Base-by-base conservation (phyloP, 768 basidiomycete species). In the Suillus clintonianus region DNA sequence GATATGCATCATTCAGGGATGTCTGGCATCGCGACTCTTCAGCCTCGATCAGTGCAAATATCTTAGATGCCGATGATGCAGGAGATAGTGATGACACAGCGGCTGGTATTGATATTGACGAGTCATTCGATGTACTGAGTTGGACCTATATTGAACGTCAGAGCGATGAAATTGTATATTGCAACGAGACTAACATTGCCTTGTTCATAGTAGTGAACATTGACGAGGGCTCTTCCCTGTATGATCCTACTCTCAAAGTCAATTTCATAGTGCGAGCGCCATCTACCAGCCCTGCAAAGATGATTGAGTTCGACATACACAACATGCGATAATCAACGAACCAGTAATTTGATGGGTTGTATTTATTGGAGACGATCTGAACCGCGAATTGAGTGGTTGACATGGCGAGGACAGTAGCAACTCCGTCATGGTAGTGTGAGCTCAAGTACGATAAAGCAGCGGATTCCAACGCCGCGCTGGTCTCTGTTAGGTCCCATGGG, bases 201-300 rank as follows among this genome's bases (percentile, higher is more conserved):
- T 73, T 97, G 94, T 75, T 99, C 97, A 71, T 96, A 99, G 72
- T 99, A 99, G 75, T 99, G 97, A 14, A 98, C 89, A 69, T 95
- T 92, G 50, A 92, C 85, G 9, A 89, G 80, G 17, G 97, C 86
- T 69, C 81, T 85, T 0, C 95, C 95, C n/a, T 78, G 75, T 6
- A 97, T 81, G 63, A 77, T 82, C 60, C 85, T 84, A 45, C 84
- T 80, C 19, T 81, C 83, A 43, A 92, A 74, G 73, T 97, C 87
- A 56, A 97, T 80, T 10, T 79, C 73, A 74, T 97, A 99, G 67
- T 89, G 84, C 7, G 95, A 95, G 43, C 96, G 86, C 97, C 97
- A 99, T 73, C 95, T 83, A 39, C 97, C 97, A 34, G 95, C 91
- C 95, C 96, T 97, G 59, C 2, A 65, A 37, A 63, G 47, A 30